These are phyloP conservation scores for Cryptococcus sp. DNA, from an alignment of 1,284 basidiomycete genomes.

Conservation along the genomic window DNA sequence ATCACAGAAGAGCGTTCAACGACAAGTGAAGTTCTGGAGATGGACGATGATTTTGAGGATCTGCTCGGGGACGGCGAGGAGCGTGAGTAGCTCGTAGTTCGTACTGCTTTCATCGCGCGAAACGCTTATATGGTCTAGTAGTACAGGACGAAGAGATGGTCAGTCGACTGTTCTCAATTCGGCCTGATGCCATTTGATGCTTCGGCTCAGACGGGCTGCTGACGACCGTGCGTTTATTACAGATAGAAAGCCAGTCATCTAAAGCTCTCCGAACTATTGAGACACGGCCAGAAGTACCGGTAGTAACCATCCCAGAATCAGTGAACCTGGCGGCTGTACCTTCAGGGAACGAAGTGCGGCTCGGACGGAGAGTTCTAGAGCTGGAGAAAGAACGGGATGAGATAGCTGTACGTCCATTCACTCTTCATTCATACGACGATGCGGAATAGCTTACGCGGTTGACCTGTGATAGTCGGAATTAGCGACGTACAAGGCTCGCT, in stretches of 20 bases:
- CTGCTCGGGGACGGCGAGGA: constrained; percentile 12
- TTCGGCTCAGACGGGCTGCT: too few species aligned
- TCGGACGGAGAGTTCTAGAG: constrained; percentile 32
- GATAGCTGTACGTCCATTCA: constrained; percentile 27
- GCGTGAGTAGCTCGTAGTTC: too few species aligned
- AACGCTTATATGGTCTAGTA: too few species aligned
- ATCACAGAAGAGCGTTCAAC: background rate
- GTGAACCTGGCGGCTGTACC: constrained; percentile 21
- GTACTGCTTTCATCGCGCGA: too few species aligned
- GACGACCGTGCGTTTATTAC: too few species aligned
- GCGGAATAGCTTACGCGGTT: background rate
- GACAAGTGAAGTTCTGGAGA: background rate
- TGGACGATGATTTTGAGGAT: constrained; percentile 30
- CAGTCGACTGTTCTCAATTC: background rate
- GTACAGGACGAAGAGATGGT: too few species aligned
- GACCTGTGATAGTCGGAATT: constrained; percentile 24
- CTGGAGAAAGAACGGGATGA: constrained; percentile 41
- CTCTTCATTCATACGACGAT: background rate
- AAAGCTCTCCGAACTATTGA: too few species aligned
- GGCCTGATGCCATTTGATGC: background rate
- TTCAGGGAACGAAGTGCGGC: constrained; percentile 34
- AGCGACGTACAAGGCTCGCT: constrained; percentile 17
- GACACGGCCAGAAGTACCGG: background rate
- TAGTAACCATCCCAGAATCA: background rate
- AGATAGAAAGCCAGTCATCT: too few species aligned